Base-by-base conservation (phyloP, 352 stramenopile genomes). In the Pythium myriotylum region DNA sequence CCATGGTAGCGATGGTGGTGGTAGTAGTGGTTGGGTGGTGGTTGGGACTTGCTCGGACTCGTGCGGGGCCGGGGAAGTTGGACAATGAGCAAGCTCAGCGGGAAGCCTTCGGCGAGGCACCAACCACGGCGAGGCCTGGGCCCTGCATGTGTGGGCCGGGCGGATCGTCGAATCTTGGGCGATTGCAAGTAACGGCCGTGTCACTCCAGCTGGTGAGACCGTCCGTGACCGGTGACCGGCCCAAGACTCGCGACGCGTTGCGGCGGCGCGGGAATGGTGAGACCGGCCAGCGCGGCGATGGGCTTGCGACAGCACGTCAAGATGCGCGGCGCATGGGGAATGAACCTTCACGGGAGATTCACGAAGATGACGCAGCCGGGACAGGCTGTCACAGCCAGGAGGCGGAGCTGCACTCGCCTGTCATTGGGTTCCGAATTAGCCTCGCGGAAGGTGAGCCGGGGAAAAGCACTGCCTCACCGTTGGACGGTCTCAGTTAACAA, bases 61-160 rank as follows among this genome's bases (percentile, higher is more conserved):
- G n/a, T 46, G 33, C 20, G 33, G 19, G 33, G 29, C 41, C 24
- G 52, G 42, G 53, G 23, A 60, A 60, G 53, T 60, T 60, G 53
- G 41, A 60, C 41, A 60, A 60, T 60, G 53, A 60, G 29, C 32
- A 1, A 40, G 46, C 17, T 20, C 14, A 35, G 45, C 17, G 17
- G 45, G 45, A 43, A 43, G 37, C 37, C 37, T 17, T 20, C 33
- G 14, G 8, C 14, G 33, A 14, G 14, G 8, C 33, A 40, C 37
- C 17, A 3, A 14, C n/a, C 37, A 43, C 37, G 8, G 13, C 13
- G 13, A 6, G n/a, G n/a, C n/a, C n/a, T n/a, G n/a, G n/a, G n/a
- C n/a, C 37, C 37, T 43, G 37, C 37, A 43, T 43, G 37, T 14
- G 13, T 43, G 29, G 29, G 29, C 37, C 37, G 37, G 17, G 37